Conservation (phyloP, 495 filamentous ascomycete species). For the Bathelium albidoporum region DNA sequence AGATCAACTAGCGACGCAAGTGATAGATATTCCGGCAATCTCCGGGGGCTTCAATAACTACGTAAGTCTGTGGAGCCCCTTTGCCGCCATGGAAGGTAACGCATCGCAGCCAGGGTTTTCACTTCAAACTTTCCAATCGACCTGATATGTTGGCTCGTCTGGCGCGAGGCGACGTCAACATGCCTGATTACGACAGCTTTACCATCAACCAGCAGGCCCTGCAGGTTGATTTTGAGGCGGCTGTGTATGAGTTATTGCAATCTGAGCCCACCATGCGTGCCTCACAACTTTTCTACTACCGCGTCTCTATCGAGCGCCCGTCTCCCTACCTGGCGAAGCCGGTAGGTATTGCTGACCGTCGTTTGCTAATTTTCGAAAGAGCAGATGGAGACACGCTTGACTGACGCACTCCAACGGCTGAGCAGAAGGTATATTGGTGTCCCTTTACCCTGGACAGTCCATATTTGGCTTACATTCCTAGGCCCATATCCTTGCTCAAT, state of each 20-base stretch:
- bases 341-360: slow-evolving; percentile 25
- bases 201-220: slow-evolving; percentile 9
- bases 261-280: slow-evolving; percentile 19
- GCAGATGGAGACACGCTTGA: slow-evolving; percentile 24
- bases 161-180: slow-evolving; percentile 27
- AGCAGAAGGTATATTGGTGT: slow-evolving; percentile 19
- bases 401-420: slow-evolving; percentile 18
- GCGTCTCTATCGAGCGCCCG: slow-evolving; percentile 21
- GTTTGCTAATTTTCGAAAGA: slow-evolving; percentile 28
- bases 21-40: slow-evolving; percentile 22
- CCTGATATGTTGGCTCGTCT: slow-evolving; percentile 26
- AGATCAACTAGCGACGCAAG: slow-evolving; percentile 18
- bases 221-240: slow-evolving; percentile 24
- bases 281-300: slow-evolving; percentile 24
- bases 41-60: slow-evolving; percentile 26
- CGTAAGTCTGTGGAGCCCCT: slow-evolving; percentile 19
- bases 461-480: slow-evolving; percentile 9
- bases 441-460: slow-evolving; percentile 2
- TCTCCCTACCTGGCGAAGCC: slow-evolving; percentile 10
- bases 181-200: slow-evolving; percentile 25
- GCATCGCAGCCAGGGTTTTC: slow-evolving; percentile 16
- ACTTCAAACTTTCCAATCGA: slow-evolving; percentile 23
- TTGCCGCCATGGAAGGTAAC: not conserved
- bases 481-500: slow-evolving; percentile 18
- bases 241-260: slow-evolving; percentile 22